A percentile compares a stretch with the other conserved stretches of the same genome.
phyloP scores from a whole-genome alignment of 1,139 yeast genomes.

The Diutina neorugosa region DNA sequence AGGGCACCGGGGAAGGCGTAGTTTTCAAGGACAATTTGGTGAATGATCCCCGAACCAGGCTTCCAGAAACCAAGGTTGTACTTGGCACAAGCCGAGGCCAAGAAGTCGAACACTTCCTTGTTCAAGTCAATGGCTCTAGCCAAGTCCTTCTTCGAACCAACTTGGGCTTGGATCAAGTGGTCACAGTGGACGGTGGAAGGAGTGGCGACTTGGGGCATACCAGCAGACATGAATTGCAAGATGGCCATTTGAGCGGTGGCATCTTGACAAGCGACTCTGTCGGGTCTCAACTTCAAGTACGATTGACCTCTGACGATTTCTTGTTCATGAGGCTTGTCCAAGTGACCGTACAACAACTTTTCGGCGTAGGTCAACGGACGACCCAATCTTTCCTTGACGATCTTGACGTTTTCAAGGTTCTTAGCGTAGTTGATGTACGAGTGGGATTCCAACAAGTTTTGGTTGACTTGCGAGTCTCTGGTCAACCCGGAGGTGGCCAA shows the following conservation, averaged over 20 bases:
- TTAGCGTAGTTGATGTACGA: slow-evolving; percentile 73
- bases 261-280: slow-evolving; percentile 99
- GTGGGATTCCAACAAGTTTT: slow-evolving; percentile 80
- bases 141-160: slow-evolving; percentile 88
- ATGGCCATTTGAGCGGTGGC: slow-evolving; percentile 99
- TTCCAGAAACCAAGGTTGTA: slow-evolving; percentile 99
- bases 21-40: slow-evolving; percentile 94
- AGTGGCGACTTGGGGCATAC: slow-evolving; percentile 86
- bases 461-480: slow-evolving; percentile 85
- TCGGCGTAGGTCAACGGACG: slow-evolving; percentile 98
- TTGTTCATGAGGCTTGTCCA: slow-evolving; percentile 91
- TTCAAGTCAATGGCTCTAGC: slow-evolving; percentile 85
- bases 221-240: slow-evolving; percentile 96
- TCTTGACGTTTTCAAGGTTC: slow-evolving; percentile 71
- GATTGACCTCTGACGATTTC: slow-evolving; percentile 94
- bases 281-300: slow-evolving; percentile 94
- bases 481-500: slow-evolving; percentile 25
- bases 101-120: slow-evolving; percentile 95
- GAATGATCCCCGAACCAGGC: slow-evolving; percentile 98
- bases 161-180: slow-evolving; percentile 96
- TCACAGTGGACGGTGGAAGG: slow-evolving; percentile 99
- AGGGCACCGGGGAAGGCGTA: slow-evolving; percentile 97
- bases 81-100: slow-evolving; percentile 89
- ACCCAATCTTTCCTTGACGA: slow-evolving; percentile 75
- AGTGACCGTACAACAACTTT: slow-evolving; percentile 90